These are phyloP conservation scores for Amauroascus verrucosus DNA, from an alignment of 2,329 filamentous ascomycete species.

Conservation along the genomic window DNA sequence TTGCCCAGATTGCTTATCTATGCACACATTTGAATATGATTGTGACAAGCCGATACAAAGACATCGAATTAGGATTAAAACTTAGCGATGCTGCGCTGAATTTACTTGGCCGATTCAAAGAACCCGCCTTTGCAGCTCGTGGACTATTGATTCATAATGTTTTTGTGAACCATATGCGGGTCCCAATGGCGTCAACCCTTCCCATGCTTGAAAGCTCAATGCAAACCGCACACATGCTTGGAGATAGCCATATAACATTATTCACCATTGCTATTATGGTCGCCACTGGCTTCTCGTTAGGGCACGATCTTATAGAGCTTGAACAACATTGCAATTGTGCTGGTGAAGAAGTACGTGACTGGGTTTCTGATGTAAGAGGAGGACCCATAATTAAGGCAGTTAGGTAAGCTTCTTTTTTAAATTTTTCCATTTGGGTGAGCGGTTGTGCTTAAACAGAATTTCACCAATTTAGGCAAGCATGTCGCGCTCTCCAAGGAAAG, in stretches of 20 bases:
- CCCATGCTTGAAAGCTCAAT: slow-evolving; percentile 45
- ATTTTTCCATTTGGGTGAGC: not conserved
- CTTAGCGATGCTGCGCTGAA: slow-evolving; percentile 45
- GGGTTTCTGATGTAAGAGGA: slow-evolving; percentile 48
- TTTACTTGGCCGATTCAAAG: slow-evolving; percentile 44
- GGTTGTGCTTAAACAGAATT: not conserved
- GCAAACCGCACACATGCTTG: slow-evolving; percentile 47
- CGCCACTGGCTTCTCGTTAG: slow-evolving; percentile 46
- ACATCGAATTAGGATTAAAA: slow-evolving; percentile 45
- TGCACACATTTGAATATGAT: slow-evolving; percentile 51
- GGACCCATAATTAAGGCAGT: slow-evolving; percentile 47
- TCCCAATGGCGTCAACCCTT: slow-evolving; percentile 43
- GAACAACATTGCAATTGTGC: slow-evolving; percentile 49
- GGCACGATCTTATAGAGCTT: slow-evolving; percentile 48
- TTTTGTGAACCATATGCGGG: slow-evolving; percentile 52
- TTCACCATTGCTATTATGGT: slow-evolving; percentile 51
- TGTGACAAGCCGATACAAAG: slow-evolving; percentile 47
- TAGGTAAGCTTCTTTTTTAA: slow-evolving; percentile 26
- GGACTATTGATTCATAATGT: slow-evolving; percentile 49
- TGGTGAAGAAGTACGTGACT: slow-evolving; percentile 48
- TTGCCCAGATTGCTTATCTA: slow-evolving; percentile 48
- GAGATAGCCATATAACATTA: slow-evolving; percentile 49
- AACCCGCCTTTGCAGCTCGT: slow-evolving; percentile 46
- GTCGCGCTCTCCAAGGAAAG: slow-evolving; percentile 52
- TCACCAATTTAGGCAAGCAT: slow-evolving; percentile 40